Conservation (phyloP, 1,139 yeast species). For the Nakaseomyces kungkrabaensis region DNA sequence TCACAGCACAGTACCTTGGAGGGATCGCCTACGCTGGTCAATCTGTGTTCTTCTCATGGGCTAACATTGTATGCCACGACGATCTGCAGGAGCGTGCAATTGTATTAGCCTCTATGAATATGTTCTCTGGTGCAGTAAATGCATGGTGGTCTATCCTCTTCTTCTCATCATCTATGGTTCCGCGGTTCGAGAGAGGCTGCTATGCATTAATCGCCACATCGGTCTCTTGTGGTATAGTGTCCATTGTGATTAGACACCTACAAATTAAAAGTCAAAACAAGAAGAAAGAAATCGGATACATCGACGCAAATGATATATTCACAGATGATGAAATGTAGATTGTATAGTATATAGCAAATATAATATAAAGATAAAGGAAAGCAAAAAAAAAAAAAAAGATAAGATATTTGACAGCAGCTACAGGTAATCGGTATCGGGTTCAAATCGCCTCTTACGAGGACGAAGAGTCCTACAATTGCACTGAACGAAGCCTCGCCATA, state of each 20-base stretch:
- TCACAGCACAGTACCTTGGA: slow-evolving; percentile 45
- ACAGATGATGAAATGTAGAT: slow-evolving; percentile 12
- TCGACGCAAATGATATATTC: slow-evolving; percentile 21
- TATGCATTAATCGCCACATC: slow-evolving; percentile 49
- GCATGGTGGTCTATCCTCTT: slow-evolving; percentile 56
- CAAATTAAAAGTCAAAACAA: slow-evolving; percentile 32
- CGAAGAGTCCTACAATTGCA: slow-evolving; percentile 29
- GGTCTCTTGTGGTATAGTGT: slow-evolving; percentile 30
- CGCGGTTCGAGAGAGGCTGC: slow-evolving; percentile 42
- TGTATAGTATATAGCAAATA: background rate
- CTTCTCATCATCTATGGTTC: slow-evolving; percentile 42
- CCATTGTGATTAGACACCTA: slow-evolving; percentile 30
- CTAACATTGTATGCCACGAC: slow-evolving; percentile 43
- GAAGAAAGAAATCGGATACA: slow-evolving; percentile 16
- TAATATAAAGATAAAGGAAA: background rate
- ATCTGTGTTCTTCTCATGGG: slow-evolving; percentile 52
- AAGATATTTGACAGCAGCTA: slow-evolving; percentile 5
- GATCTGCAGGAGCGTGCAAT: slow-evolving; percentile 50
- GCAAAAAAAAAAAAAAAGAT: slow-evolving; percentile 14
- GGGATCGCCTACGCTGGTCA: slow-evolving; percentile 50
- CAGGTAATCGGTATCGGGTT: slow-evolving; percentile 32
- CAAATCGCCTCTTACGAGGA: slow-evolving; percentile 8
- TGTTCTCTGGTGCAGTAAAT: slow-evolving; percentile 51
- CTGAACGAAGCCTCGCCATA: slow-evolving; percentile 27
- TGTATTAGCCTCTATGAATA: slow-evolving; percentile 52